Evolutionary conservation across 495 filamentous ascomycete species (phyloP).

Genomic region (Chaetomium cochliodes): DNA sequence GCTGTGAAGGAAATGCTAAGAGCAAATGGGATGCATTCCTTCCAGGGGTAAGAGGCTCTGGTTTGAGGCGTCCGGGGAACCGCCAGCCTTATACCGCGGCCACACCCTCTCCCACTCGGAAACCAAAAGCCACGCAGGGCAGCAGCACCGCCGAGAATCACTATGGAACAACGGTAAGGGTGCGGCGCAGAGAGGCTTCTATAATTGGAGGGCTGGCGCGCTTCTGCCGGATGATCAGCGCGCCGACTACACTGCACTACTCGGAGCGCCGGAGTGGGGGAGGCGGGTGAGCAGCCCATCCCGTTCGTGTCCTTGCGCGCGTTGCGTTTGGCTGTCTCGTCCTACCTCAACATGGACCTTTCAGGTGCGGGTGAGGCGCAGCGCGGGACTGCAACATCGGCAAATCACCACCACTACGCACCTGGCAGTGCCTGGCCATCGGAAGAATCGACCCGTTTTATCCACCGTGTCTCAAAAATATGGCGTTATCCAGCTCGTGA

Average conservation of each 20-base stretch:
- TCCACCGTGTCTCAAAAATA: background rate
- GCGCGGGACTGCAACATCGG: conserved; percentile 6
- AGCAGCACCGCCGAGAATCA: background rate
- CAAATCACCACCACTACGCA: background rate
- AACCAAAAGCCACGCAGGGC: background rate
- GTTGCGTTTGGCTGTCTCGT: too few relatives aligned
- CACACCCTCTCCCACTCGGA: background rate
- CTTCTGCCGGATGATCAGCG: background rate
- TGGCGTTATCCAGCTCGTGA: background rate
- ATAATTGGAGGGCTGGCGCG: conserved; percentile 2
- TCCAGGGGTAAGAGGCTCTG: background rate
- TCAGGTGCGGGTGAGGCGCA: conserved; percentile 7
- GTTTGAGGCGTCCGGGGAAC: background rate
- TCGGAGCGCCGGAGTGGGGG: too few relatives aligned
- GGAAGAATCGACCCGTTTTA: background rate
- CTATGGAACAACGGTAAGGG: background rate
- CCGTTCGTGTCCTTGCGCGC: too few relatives aligned
- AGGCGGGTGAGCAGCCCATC: too few relatives aligned
- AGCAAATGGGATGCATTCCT: background rate
- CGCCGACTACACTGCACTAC: background rate
- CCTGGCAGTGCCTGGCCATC: background rate
- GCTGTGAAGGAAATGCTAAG: background rate
- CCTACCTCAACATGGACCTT: background rate
- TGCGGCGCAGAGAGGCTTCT: conserved; percentile 4
- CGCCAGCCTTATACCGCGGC: background rate